A percentile compares a stretch with the other conserved stretches of the same genome.
Evolutionary conservation across 208 protist species (phyloP).

Genomic region (Crithidia sp.): DNA sequence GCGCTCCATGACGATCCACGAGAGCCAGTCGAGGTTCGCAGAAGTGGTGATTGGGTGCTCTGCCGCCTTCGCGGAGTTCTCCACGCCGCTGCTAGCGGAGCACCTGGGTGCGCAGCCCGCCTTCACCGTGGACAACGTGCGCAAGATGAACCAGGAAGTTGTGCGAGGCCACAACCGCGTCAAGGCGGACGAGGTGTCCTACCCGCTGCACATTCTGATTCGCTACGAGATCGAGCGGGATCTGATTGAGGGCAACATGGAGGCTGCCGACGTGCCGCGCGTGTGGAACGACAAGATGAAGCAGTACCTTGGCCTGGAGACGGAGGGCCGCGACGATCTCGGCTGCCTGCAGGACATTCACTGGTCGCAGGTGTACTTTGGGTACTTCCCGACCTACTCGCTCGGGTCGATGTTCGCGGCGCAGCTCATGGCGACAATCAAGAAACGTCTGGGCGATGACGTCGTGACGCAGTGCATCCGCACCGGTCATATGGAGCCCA

Average conservation of each 20-base stretch:
- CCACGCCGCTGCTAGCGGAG: slow-evolving; percentile 44
- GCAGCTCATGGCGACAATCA: slow-evolving; percentile 70
- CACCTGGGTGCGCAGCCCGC: slow-evolving; percentile 56
- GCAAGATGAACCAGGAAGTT: slow-evolving; percentile 34
- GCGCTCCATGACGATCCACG: slow-evolving; percentile 74
- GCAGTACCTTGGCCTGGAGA: slow-evolving; percentile 76
- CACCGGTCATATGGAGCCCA: slow-evolving; percentile 50
- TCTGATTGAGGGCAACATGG: slow-evolving; percentile 71
- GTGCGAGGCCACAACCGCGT: slow-evolving; percentile 72
- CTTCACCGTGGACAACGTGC: slow-evolving; percentile 22
- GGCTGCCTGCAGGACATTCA: slow-evolving; percentile 91
- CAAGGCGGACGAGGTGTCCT: slow-evolving; percentile 83
- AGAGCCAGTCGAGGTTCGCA: slow-evolving; percentile 83
- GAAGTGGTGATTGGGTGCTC: slow-evolving; percentile 70
- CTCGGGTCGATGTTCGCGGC: slow-evolving; percentile 77
- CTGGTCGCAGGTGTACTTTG: slow-evolving; percentile 63
- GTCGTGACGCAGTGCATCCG: slow-evolving; percentile 49
- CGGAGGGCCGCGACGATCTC: slow-evolving; percentile 68
- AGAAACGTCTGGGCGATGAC: slow-evolving; percentile 47
- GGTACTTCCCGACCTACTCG: slow-evolving; percentile 87
- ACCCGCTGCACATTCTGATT: slow-evolving; percentile 86
- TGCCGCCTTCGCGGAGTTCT: slow-evolving; percentile 54
- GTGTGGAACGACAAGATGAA: slow-evolving; percentile 89
- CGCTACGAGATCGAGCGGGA: slow-evolving; percentile 83
- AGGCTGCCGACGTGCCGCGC: slow-evolving; percentile 66